Percentiles rank a stretch among this genome's conserved stretches.
phyloP scores from a whole-genome alignment of 306 rosid genomes.

The Albizia julibrissin region DNA sequence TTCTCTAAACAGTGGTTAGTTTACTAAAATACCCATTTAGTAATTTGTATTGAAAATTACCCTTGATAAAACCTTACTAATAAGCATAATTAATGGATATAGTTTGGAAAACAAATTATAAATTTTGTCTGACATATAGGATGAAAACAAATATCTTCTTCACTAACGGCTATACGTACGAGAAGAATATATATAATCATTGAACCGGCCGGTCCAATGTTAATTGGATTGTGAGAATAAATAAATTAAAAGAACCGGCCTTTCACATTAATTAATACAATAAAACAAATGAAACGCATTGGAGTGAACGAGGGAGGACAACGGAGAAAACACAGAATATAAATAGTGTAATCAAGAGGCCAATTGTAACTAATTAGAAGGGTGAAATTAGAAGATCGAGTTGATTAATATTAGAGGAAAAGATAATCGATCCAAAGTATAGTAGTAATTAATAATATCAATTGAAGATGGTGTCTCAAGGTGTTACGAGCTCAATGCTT shows the following conservation, averaged over 20 bases:
- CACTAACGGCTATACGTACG: too few species aligned
- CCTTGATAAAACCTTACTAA: neutral
- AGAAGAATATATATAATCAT: neutral
- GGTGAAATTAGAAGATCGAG: neutral
- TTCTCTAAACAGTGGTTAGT: too few species aligned
- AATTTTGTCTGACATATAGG: too few species aligned
- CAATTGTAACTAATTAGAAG: neutral
- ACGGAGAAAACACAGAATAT: neutral
- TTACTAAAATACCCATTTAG: neutral
- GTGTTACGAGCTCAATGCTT: constrained; percentile 40
- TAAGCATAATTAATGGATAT: too few species aligned
- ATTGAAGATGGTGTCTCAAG: constrained; percentile 38
- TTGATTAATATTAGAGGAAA: neutral
- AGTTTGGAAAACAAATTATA: too few species aligned
- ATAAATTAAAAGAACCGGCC: neutral
- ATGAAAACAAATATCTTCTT: too few species aligned
- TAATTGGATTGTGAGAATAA: neutral
- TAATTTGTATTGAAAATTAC: neutral
- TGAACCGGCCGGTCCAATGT: neutral
- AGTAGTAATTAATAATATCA: neutral
- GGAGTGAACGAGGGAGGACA: constrained; percentile 37
- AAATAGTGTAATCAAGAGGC: neutral
- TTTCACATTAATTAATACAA: neutral
- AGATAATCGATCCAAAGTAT: neutral
- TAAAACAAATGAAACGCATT: constrained; percentile 31